phyloP scores from a whole-genome alignment of 2,329 filamentous ascomycete genomes.

The Xylariaceae sp. region DNA sequence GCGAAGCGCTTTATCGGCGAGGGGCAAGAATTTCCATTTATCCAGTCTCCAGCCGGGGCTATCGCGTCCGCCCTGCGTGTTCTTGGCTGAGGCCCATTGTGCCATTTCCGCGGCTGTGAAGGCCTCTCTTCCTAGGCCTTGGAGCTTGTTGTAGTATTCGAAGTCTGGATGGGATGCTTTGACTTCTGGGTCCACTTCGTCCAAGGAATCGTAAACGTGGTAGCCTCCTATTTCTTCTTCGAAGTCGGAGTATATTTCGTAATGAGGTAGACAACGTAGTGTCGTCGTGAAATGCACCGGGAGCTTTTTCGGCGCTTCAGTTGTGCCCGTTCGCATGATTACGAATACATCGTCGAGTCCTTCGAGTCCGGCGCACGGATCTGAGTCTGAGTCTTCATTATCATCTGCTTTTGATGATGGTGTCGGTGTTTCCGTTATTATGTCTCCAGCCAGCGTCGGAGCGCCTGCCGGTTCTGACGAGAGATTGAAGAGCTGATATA shows the following conservation, averaged over 20 bases:
- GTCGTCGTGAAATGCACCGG: conserved; percentile 53
- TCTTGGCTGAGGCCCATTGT: conserved; percentile 28
- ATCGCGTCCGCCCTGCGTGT: conserved; percentile 35
- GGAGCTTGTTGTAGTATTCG: conserved; percentile 48
- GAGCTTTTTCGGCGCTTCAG: conserved; percentile 53
- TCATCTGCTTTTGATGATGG: background rate
- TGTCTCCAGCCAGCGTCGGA: no score
- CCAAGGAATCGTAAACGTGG: conserved; percentile 48
- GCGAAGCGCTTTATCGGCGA: conserved; percentile 47
- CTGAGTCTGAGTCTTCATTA: conserved; percentile 1
- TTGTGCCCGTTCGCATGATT: conserved; percentile 57
- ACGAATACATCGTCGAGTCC: conserved; percentile 53
- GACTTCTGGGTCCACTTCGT: conserved; percentile 39
- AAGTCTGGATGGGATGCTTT: conserved; percentile 45
- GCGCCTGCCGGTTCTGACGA: conserved; percentile 8
- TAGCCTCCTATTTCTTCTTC: conserved; percentile 50
- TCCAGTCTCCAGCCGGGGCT: conserved; percentile 51
- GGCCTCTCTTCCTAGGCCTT: conserved; percentile 40
- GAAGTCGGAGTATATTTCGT: conserved; percentile 58
- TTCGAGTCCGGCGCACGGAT: conserved; percentile 26
- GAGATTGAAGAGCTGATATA: conserved; percentile 24
- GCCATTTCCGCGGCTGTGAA: conserved; percentile 34
- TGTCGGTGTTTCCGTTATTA: background rate
- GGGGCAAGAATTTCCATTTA: conserved; percentile 58
- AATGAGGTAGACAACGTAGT: conserved; percentile 53